phyloP scores from a whole-genome alignment of 805 yeast genomes.

The Sugiyamaella lignohabitans region DNA sequence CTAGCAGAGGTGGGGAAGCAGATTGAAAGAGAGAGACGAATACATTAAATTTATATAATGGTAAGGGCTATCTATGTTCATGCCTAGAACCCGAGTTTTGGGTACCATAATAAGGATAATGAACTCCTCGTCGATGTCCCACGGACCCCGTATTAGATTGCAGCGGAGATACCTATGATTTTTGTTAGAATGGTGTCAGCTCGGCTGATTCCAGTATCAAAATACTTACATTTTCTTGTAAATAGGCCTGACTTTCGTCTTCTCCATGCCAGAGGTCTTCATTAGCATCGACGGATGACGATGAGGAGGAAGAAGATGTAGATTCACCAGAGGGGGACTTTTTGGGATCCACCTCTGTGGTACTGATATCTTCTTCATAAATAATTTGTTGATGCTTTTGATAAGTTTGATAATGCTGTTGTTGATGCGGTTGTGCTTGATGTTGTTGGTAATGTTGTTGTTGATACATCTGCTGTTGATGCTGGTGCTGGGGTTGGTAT shows the following conservation, averaged over 20 bases:
- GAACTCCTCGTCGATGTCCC: slow-evolving; percentile 14
- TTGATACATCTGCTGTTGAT: slow-evolving; percentile 9
- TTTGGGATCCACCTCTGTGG: slow-evolving; percentile 5
- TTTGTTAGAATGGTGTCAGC: no score
- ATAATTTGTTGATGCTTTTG: slow-evolving; percentile 2
- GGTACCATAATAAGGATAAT: slow-evolving; percentile 14
- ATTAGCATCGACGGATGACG: slow-evolving; percentile 13
- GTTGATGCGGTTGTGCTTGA: slow-evolving; percentile 12
- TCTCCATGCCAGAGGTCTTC: slow-evolving; percentile 22
- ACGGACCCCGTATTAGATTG: neutral
- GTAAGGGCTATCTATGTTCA: neutral
- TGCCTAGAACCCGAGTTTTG: neutral
- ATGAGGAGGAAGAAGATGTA: slow-evolving; percentile 19
- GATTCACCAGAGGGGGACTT: slow-evolving; percentile 20
- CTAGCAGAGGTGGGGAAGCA: no score
- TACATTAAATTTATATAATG: no score
- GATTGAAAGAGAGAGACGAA: no score
- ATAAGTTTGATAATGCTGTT: slow-evolving; percentile 13
- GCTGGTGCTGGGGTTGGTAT: slow-evolving; percentile 11
- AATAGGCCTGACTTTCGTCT: slow-evolving; percentile 1
- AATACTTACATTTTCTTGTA: slow-evolving; percentile 2
- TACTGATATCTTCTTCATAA: neutral
- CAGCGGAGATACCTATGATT: neutral
- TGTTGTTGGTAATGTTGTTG: slow-evolving; percentile 5
- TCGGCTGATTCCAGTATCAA: no score